phyloP scores from a whole-genome alignment of 148 eudicot genomes.

The Camellia lanceoleosa region DNA sequence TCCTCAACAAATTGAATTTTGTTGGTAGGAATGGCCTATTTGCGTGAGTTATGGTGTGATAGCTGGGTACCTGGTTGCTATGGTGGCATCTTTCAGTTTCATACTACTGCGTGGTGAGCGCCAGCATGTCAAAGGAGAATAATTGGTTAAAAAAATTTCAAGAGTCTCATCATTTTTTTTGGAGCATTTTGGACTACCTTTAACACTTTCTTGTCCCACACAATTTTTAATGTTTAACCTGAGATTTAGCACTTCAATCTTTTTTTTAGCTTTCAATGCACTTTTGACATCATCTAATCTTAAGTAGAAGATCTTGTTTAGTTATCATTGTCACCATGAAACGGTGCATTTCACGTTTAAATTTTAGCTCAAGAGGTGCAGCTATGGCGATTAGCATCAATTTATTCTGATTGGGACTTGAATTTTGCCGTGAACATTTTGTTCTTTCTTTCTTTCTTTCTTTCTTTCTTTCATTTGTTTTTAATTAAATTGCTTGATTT shows the following conservation, averaged over 20 bases:
- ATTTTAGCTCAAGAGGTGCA: background rate
- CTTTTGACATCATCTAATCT: background rate
- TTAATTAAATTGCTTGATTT: no score
- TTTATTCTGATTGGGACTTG: background rate
- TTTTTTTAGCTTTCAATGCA: background rate
- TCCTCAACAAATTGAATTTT: background rate
- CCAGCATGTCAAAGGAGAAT: slow-evolving; percentile 56
- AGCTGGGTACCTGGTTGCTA: slow-evolving; percentile 60
- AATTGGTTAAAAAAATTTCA: slow-evolving; percentile 5
- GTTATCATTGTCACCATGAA: background rate
- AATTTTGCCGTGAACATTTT: no score
- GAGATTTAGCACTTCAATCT: background rate
- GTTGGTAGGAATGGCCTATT: slow-evolving; percentile 89
- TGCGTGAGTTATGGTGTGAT: slow-evolving; percentile 87
- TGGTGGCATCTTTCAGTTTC: slow-evolving; percentile 50
- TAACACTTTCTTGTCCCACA: background rate
- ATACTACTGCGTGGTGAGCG: slow-evolving; percentile 23
- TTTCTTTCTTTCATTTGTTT: no score
- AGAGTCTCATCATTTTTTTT: background rate
- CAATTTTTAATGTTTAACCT: background rate
- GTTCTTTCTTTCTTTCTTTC: background rate
- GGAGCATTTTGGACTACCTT: background rate
- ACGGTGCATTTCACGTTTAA: background rate
- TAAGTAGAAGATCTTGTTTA: background rate
- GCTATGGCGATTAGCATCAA: background rate